Evolutionary conservation across 345 rosid species (phyloP), one percentile per base, ranked within the genome.

Genomic region (Brassica nigra): DNA sequence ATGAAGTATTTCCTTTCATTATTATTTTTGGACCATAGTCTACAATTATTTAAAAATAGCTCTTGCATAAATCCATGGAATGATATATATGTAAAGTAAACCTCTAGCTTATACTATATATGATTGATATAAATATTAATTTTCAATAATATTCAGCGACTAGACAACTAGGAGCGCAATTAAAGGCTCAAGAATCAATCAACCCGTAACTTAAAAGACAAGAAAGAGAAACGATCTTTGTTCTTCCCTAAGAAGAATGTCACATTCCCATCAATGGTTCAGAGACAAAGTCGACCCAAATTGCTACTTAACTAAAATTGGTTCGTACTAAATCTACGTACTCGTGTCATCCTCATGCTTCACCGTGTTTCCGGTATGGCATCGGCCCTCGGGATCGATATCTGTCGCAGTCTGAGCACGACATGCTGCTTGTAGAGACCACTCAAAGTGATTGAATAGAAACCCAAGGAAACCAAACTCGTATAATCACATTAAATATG

Each of bases 11-110:
- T 63, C 72, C 54, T 57, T 70, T 39, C 79, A 75, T 80, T 75
- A 75, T 80, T 69, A 69, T 3, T 36, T 74, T 80, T 80, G 83
- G 79, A 80, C 71, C 71, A 52, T 74, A 80, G 79, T 62, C 75
- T 52, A 80, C 57, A 49, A 49, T 49, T 49, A 49, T 14, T 49
- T 49, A 14, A 44, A 49, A 44, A 44, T 42, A 10, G 11, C n/a
- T 44, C n/a, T 44, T 44, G n/a, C 55, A 49, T 49, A 49, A 44
- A 14, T 49, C 55, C 7, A 5, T 49, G 4, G 5, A 49, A 49
- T 14, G 52, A 44, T 44, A 12, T 12, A 42, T 47, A 1, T 47
- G 57, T 49, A 49, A 49, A 49, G 57, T 49, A 49, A 49, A 4
- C 5, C n/a, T 49, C 57, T 49, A 49, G 18, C 57, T 49, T 49